Evolutionary conservation across 2,329 filamentous ascomycete genomes (phyloP).

Genomic region (Aureobasidium sp.): DNA sequence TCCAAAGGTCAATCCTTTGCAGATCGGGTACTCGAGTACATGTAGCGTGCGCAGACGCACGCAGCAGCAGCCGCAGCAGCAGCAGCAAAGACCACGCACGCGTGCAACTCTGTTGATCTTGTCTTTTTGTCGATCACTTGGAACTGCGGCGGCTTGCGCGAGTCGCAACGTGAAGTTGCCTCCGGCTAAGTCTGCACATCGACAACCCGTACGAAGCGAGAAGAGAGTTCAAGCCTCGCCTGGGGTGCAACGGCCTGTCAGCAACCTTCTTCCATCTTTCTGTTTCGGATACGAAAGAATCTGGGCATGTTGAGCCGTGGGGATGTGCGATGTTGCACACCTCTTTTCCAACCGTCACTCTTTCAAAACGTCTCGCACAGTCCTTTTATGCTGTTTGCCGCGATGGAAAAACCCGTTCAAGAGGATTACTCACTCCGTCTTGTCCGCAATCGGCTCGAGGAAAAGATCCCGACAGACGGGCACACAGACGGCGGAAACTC

Average conservation of each 20-base stretch:
- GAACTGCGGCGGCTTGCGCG: constrained; percentile 8
- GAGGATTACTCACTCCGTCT: not conserved
- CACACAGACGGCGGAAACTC: constrained; percentile 10
- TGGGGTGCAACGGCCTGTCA: constrained; percentile 13
- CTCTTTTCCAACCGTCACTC: constrained; percentile 4
- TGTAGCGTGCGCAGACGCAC: constrained; percentile 11
- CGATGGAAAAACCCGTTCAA: constrained; percentile 9
- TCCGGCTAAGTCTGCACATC: not conserved
- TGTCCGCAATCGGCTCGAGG: constrained; percentile 3
- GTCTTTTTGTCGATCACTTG: not conserved
- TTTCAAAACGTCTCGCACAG: not conserved
- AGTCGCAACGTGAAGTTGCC: constrained; percentile 10
- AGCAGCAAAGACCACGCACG: constrained; percentile 13
- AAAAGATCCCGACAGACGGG: not conserved
- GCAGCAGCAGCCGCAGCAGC: too few relatives aligned
- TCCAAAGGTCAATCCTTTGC: too few relatives aligned
- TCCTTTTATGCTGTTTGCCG: constrained; percentile 2
- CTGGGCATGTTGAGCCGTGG: constrained; percentile 7
- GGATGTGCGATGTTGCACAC: constrained; percentile 3
- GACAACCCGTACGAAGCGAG: constrained; percentile 1
- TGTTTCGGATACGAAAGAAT: not conserved
- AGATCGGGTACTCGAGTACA: too few relatives aligned
- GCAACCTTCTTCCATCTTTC: constrained; percentile 12
- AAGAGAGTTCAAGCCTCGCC: constrained; percentile 12
- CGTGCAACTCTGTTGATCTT: constrained; percentile 8